Evolutionary conservation across 2,329 filamentous ascomycete species (phyloP), one percentile per base, ranked within the genome.

Genomic region (Trichophyton equinum): DNA sequence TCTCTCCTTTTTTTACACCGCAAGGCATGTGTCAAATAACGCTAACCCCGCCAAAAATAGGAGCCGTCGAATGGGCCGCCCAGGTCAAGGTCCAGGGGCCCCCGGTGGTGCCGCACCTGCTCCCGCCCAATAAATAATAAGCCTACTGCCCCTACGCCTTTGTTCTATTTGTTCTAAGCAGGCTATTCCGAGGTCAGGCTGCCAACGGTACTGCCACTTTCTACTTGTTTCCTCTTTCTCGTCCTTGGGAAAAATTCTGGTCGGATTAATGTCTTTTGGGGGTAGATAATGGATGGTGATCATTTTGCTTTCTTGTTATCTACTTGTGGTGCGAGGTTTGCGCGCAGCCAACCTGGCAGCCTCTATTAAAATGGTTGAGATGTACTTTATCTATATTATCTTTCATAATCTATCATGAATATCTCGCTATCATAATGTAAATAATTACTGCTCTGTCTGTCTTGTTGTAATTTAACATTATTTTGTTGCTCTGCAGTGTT

Each of bases 41-140:
- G 27, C 49, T 53, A 53, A 53, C 49, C 8, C 22, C 2, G 3
- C 7, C 47, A 33, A 55, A 59, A n/a, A 57, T 65, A 71, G 69
- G 69, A 63, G 68, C 61, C 69, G 68, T 60, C 66, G 68, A 60
- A 33, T 25, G 18, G 25, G 57, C 25, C 62, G 59, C 20, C 46
- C 38, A 49, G 40, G 61, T 25, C 46, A 53, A 56, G 40, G 61
- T 58, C 33, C 59, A 42, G 56, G 46, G 58, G 51, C 38, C 22
- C 51, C 56, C 8, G 58, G 49, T 15, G 40, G 58, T 20, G 59
- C 62, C 56, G 60, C 36, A 18, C 55, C 55, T 22, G 55, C 55
- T 40, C 55, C 55, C 33, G 55, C 62, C n/a, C 57, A 60, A 58
- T 63, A 60, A 61, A 44, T 38, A 60, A 27, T 38, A 38, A 38